These are phyloP conservation scores for Mesotaenium endlicherianum DNA, from an alignment of 139 green algal species.

Conservation along the genomic window DNA sequence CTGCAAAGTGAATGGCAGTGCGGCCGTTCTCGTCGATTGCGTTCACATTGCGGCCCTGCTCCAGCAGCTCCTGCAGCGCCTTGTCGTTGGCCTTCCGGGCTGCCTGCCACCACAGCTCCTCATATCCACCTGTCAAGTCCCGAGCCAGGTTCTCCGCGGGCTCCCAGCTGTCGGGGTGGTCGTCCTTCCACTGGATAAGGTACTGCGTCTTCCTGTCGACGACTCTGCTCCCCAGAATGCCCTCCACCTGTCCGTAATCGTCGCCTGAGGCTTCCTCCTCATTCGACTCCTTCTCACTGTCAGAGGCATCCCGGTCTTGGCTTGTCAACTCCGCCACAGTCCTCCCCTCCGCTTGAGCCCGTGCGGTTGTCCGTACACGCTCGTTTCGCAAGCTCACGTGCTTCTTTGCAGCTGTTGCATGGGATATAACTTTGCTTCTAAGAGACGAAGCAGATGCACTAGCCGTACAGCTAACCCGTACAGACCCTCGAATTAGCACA, in stretches of 20 bases:
- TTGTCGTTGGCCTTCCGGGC: conserved; percentile 29
- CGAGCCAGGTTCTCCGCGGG: conserved; percentile 48
- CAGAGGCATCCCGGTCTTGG: too few relatives aligned
- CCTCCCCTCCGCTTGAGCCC: too few relatives aligned
- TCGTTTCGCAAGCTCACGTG: too few relatives aligned
- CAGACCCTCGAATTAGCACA: too few relatives aligned
- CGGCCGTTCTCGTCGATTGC: conserved; percentile 42
- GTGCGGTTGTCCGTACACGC: too few relatives aligned
- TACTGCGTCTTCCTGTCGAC: conserved; percentile 50
- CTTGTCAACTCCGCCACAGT: too few relatives aligned
- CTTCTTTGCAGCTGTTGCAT: too few relatives aligned
- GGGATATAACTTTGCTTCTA: too few relatives aligned
- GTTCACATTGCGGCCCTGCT: conserved; percentile 39
- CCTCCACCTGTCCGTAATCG: conserved; percentile 40
- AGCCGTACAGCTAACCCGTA: too few relatives aligned
- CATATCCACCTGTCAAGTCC: conserved; percentile 38
- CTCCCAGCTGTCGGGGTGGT: conserved; percentile 57
- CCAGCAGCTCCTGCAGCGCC: conserved; percentile 38
- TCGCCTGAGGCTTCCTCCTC: too few relatives aligned
- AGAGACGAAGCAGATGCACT: too few relatives aligned
- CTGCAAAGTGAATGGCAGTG: conserved; percentile 36
- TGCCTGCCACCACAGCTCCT: conserved; percentile 42
- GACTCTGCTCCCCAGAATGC: conserved; percentile 42
- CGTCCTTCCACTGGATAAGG: conserved; percentile 56
- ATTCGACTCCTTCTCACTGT: too few relatives aligned